phyloP scores from a whole-genome alignment of 495 filamentous ascomycete species.

The Parathielavia appendiculata region DNA sequence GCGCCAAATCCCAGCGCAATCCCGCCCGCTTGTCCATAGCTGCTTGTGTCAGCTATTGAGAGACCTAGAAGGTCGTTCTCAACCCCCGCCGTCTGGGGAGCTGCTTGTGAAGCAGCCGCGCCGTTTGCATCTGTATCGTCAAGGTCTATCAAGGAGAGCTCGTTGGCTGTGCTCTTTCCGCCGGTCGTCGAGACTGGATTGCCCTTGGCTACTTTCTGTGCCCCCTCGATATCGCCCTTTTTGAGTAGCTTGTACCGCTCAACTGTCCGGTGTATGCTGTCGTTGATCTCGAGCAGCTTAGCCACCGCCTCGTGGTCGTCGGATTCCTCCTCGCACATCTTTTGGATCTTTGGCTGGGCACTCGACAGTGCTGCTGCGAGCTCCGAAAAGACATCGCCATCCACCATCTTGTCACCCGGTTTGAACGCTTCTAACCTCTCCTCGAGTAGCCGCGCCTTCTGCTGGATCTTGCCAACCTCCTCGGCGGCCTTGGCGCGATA shows the following conservation, averaged over 20 bases:
- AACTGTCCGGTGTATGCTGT: slow-evolving; percentile 95
- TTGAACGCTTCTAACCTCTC: slow-evolving; percentile 85
- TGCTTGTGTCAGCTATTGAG: slow-evolving; percentile 43
- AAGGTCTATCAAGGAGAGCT: slow-evolving; percentile 91
- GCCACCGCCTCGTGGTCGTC: slow-evolving; percentile 94
- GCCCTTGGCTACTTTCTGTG: slow-evolving; percentile 79
- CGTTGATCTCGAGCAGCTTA: slow-evolving; percentile 94
- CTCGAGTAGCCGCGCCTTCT: slow-evolving; percentile 86
- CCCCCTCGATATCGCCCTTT: slow-evolving; percentile 85
- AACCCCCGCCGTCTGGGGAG: slow-evolving; percentile 31
- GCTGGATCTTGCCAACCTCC: slow-evolving; percentile 87
- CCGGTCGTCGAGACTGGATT: slow-evolving; percentile 61
- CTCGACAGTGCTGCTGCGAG: slow-evolving; percentile 86
- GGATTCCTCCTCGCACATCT: slow-evolving; percentile 98
- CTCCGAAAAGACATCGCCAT: slow-evolving; percentile 95
- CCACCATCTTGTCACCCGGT: slow-evolving; percentile 72
- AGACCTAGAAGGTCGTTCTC: slow-evolving; percentile 53
- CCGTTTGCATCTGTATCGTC: slow-evolving; percentile 61
- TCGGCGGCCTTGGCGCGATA: slow-evolving; percentile 96
- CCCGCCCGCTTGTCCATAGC: slow-evolving; percentile 67
- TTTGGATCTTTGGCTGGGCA: slow-evolving; percentile 96
- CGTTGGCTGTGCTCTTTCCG: slow-evolving; percentile 69
- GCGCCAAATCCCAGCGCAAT: slow-evolving; percentile 80
- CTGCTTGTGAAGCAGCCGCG: slow-evolving; percentile 29
- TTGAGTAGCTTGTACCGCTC: slow-evolving; percentile 91